Base-by-base conservation (phyloP, 208 protist species). In the Leishmania mexicana region DNA sequence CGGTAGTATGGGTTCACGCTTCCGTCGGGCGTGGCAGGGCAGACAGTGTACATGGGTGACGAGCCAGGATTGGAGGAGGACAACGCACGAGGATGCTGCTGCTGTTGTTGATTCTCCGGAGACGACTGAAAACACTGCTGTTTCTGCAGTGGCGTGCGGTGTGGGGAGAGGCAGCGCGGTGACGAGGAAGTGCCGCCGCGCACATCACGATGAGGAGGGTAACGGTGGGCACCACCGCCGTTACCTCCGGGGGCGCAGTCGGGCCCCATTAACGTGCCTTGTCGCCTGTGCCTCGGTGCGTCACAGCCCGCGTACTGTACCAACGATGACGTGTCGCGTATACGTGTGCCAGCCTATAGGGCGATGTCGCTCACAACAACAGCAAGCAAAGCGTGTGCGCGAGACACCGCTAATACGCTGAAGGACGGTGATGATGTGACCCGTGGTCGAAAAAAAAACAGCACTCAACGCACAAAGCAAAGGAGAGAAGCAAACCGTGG, bases 11-110 rank as follows among this genome's bases (percentile, higher is more conserved):
- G 54, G 42, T 42, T 49, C 42, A 15, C 28, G 42, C 75, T 54
- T 58, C 28, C 58, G 31, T 70, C 75, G 31, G 28, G 58, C 28
- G 75, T 70, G 38, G 75, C 58, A 49, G 75, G 42, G 31, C 15
- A 65, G 24, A 70, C 75, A 28, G 58, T 19, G 75, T 70, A 54
- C 58, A 54, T 79, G 58, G 42, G 45, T 24, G 60, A 58, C 42
- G 75, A 79, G 42, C 60, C 40, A 28, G 28, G 35, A 28, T 35
- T 65, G 19, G 75, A 79, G 75, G 75, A 53, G 31, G 58, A 79
- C 53, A 70, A 40, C n/a, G 47, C n/a, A 51, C 28, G 35, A 21
- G 19, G 49, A 24, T 76, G 21, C 24, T 62, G 73, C 49, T 76
- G 73, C 24, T 47, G 45, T 60, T 5, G 45, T 76, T 47, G 28